Base-by-base conservation (phyloP, 2,329 filamentous ascomycete species). In the Alternaria triticina region DNA sequence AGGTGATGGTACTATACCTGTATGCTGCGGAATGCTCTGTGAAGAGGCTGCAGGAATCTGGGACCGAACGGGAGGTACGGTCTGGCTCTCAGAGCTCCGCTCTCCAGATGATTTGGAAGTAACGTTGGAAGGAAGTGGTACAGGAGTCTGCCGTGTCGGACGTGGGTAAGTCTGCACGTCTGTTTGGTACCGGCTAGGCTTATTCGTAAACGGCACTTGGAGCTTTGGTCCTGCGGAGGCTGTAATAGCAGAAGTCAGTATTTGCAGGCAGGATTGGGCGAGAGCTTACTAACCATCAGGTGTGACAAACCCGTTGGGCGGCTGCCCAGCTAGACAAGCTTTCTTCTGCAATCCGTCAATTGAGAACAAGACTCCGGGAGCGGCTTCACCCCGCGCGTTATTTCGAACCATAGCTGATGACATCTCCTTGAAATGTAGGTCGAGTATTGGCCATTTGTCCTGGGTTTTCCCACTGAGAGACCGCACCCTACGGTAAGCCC, bases 391-490 rank as follows among this genome's bases (percentile, higher is more conserved):
- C 7, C 66, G 66, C 4, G 69, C 64, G 15, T 68, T 64, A n/a
- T 70, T 70, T 33, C 66, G 67, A 15, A 74, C 69, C 13, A 60
- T 63, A 7, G 61, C 58, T 11, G 64, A 58, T n/a, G 69, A 65
- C 66, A 76, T 70, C 23, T 62, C 55, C 50, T 74, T 76, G 67
- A 68, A 71, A 28, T 63, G 66, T 11, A 54, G 54, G 33, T 73
- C 67, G 47, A 73, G 74, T 46, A 77, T 77, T 22, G 75, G 75
- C 74, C 74, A 78, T 58, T 76, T 74, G 36, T 77, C 74, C 64
- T 73, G 71, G 25, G 71, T 66, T 51, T 70, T 71, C n/a, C 70
- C 72, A 15, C 74, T 77, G 28, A 77, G 70, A 17, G 62, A 59
- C 13, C 71, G 70, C 22, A 73, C 74, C 33, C 75, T 70, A 45